Evolutionary conservation across 768 basidiomycete species (phyloP).

Genomic region (Lactifluus subvellereus): DNA sequence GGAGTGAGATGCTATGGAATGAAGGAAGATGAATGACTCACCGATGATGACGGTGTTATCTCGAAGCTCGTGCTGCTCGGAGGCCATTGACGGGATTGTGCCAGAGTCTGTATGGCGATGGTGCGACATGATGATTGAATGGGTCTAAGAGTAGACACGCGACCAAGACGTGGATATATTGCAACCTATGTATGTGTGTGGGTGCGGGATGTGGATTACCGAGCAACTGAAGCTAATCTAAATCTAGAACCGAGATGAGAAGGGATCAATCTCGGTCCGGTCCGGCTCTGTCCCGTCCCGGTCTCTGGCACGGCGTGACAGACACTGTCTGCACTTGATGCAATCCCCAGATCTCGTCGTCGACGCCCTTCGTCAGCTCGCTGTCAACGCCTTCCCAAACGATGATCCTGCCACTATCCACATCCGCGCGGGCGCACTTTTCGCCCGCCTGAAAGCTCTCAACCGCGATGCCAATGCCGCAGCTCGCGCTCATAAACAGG

Average conservation of each 20-base stretch:
- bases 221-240: too few relatives aligned
- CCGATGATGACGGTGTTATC: constrained; percentile 89
- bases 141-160: neutral
- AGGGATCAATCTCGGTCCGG: neutral
- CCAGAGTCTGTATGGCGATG: constrained; percentile 50
- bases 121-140: neutral
- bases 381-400: constrained; percentile 38
- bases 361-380: constrained; percentile 58
- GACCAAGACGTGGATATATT: too few relatives aligned
- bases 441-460: constrained; percentile 72
- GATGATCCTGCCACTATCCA: constrained; percentile 49
- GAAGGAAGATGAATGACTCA: constrained; percentile 35
- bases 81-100: constrained; percentile 86
- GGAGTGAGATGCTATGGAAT: neutral
- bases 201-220: neutral
- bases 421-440: constrained; percentile 66
- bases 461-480: constrained; percentile 69
- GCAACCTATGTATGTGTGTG: neutral
- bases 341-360: constrained; percentile 47
- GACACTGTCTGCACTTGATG: neutral
- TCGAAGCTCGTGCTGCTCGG: constrained; percentile 58
- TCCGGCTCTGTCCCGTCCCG: neutral
- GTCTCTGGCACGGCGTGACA: too few relatives aligned
- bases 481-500: constrained; percentile 66
- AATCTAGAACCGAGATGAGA: too few relatives aligned